phyloP scores from a whole-genome alignment of 306 rosid species.

The Cucurbita argyrosperma region DNA sequence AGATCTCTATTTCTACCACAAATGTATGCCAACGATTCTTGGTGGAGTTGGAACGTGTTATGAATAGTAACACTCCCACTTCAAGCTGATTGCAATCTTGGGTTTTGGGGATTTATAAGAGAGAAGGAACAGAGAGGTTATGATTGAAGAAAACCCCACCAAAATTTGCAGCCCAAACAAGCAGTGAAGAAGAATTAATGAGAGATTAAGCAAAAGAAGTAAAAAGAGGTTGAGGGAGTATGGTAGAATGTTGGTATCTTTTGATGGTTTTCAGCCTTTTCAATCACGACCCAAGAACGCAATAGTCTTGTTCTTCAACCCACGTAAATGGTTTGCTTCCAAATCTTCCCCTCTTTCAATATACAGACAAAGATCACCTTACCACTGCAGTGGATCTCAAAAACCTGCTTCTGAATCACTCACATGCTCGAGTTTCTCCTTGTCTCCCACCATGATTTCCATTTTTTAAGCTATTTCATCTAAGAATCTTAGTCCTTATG shows the following conservation, averaged over 20 bases:
- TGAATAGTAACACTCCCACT: not conserved
- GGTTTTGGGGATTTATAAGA: constrained; percentile 14
- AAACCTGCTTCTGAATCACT: not conserved
- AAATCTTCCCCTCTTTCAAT: not conserved
- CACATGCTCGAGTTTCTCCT: not conserved
- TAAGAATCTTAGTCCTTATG: not conserved
- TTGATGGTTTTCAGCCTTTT: constrained; percentile 9
- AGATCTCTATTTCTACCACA: constrained; percentile 26
- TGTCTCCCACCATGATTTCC: not conserved
- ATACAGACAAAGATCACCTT: not conserved
- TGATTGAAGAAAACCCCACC: constrained; percentile 19
- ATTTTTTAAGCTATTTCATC: not conserved
- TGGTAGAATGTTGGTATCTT: constrained; percentile 36
- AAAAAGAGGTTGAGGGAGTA: constrained; percentile 5
- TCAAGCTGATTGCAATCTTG: constrained; percentile 1
- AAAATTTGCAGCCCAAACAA: constrained; percentile 12
- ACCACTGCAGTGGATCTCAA: not conserved
- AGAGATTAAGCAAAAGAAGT: not conserved
- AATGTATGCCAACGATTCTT: not conserved
- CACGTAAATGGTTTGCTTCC: not conserved
- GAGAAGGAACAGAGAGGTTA: too few species aligned
- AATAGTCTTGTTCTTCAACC: not conserved
- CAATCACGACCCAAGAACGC: constrained; percentile 9
- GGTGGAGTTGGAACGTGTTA: constrained; percentile 1
- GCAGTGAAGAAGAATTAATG: constrained; percentile 16